Evolutionary conservation across 768 basidiomycete species (phyloP).

Genomic region (Lactarius hatsudake): DNA sequence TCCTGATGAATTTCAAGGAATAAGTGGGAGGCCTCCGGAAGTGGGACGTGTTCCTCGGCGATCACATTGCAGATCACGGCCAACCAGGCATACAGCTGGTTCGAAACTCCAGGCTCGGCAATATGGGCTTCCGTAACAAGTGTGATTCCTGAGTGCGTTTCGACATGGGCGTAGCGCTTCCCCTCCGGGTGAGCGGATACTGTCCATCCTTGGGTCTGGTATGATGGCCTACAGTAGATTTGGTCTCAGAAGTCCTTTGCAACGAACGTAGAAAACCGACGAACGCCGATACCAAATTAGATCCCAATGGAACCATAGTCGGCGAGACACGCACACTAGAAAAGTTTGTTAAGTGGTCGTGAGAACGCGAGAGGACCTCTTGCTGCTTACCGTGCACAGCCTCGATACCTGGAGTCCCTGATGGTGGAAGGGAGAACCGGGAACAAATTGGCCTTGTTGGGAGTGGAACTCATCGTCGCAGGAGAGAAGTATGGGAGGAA

Average conservation of each 20-base stretch:
- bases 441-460: not conserved
- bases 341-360: not conserved
- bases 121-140: not conserved
- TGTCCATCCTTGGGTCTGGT: not conserved
- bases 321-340: not conserved
- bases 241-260: not conserved
- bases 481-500: no score
- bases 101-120: not conserved
- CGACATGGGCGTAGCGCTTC: not conserved
- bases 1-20: not conserved
- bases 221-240: not conserved
- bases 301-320: not conserved
- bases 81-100: not conserved
- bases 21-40: not conserved
- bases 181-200: conserved; percentile 2
- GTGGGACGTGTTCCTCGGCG: not conserved
- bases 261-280: not conserved
- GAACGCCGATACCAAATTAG: not conserved
- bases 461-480: not conserved
- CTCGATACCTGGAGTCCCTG: not conserved
- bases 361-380: not conserved
- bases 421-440: not conserved
- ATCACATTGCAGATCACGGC: not conserved
- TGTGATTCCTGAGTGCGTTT: not conserved
- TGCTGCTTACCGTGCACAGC: not conserved